These are phyloP conservation scores for Didymella keratinophila DNA, from an alignment of 2,329 filamentous ascomycete genomes.

Conservation along the genomic window DNA sequence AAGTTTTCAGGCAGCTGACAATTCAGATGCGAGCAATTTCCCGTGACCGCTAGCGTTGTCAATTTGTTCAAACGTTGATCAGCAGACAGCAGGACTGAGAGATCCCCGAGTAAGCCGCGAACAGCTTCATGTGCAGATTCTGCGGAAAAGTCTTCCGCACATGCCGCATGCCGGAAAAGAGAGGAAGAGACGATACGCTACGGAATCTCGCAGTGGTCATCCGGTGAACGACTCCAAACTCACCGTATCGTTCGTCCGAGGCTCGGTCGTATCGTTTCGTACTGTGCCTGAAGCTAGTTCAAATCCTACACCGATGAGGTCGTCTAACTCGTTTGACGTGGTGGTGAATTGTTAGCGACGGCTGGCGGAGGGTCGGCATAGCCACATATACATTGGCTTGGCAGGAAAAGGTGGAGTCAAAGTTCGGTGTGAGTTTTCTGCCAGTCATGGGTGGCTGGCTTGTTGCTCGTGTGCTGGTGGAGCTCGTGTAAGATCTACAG, in stretches of 20 bases:
- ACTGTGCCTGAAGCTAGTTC: slow-evolving; percentile 12
- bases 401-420: slow-evolving; percentile 7
- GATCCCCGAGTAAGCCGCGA: slow-evolving; percentile 15
- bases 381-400: slow-evolving; percentile 15
- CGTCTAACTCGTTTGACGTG: slow-evolving; percentile 8
- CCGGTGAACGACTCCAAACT: slow-evolving; percentile 11
- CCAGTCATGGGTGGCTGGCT: slow-evolving; percentile 12
- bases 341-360: slow-evolving; percentile 4
- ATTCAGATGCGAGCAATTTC: slow-evolving; percentile 1
- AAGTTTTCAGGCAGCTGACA: slow-evolving; percentile 10
- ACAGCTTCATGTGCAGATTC: background rate
- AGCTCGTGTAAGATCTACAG: slow-evolving; percentile 16
- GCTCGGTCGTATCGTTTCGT: slow-evolving; percentile 5
- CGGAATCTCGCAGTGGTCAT: background rate
- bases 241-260: slow-evolving; percentile 20
- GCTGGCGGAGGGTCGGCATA: slow-evolving; percentile 17
- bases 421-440: slow-evolving; percentile 11
- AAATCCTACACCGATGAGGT: slow-evolving; percentile 12
- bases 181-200: background rate
- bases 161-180: slow-evolving; percentile 1
- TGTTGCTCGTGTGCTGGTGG: background rate
- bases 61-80: slow-evolving; percentile 4
- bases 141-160: slow-evolving; percentile 1
- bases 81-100: slow-evolving; percentile 1
- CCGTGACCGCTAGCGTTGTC: background rate